Base-by-base conservation (phyloP, 1,139 yeast genomes). In the Kurtzmaniella quercitrusa region DNA sequence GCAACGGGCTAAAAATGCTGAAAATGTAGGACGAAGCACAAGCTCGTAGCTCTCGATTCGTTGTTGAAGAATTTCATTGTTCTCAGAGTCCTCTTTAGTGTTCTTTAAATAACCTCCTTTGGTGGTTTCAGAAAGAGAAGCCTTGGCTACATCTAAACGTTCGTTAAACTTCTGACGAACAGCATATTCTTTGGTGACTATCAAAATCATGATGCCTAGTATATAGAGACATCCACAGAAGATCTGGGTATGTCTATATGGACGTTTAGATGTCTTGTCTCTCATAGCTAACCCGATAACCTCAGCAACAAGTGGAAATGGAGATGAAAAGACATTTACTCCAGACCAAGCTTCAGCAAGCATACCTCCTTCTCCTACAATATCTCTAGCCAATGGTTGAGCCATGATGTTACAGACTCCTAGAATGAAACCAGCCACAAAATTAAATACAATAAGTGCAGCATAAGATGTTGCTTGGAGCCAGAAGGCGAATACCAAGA, bases 321-420 rank as follows among this genome's bases (percentile, higher is more conserved):
- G 56, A 0, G 78, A 69, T 34, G 74, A 74, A 15, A 70, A 52
- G 31, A 79, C 63, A 54, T 80, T 82, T 43, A 79, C 66, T 19
- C 72, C 74, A 1, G 83, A 70, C 83, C 87, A 81, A 1, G 80
- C 82, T 5, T 84, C 74, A 1, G 82, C 75, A 44, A 82, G 70
- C 3, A 64, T 63, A 3, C 75, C 70, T 1, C 59, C 60, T 14
- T 36, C 38, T 11, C 21, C 38, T 29, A 80, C 68, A 23, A 79
- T 57, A 55, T 81, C 89, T 1, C 83, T 77, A 8, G 79, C 75
- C 43, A 84, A 56, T 1, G 87, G 81, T 19, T 81, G 77, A 44
- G 76, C 73, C 75, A 81, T 75, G 11, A 81, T 77, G 54, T 82
- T 77, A 12, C 82, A 85, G n/a, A 82, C 75, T 38, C 90, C 91